phyloP scores from a whole-genome alignment of 768 basidiomycete genomes.

The Lepiota brunneoincarnata region DNA sequence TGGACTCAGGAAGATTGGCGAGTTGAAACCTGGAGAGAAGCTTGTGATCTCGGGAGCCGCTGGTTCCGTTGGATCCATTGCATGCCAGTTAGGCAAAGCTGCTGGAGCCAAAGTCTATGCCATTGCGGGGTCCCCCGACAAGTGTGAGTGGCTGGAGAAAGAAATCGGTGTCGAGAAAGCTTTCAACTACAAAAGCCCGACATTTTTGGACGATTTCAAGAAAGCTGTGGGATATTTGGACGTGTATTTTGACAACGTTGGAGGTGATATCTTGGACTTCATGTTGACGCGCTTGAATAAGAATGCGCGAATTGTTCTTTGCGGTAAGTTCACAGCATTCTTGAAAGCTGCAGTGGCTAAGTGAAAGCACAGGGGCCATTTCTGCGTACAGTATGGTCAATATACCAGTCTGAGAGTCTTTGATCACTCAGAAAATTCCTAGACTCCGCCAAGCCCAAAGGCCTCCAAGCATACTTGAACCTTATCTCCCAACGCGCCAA shows the following conservation, averaged over 20 bases:
- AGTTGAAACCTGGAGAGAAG: slow-evolving; percentile 81
- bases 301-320: slow-evolving; percentile 74
- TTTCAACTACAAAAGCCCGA: slow-evolving; percentile 82
- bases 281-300: slow-evolving; percentile 72
- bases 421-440: neutral
- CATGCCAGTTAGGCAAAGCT: slow-evolving; percentile 80
- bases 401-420: neutral
- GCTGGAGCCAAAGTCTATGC: slow-evolving; percentile 81
- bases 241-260: slow-evolving; percentile 84
- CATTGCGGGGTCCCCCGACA: slow-evolving; percentile 82
- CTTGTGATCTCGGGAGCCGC: slow-evolving; percentile 89
- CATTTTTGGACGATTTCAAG: slow-evolving; percentile 73
- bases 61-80: slow-evolving; percentile 83
- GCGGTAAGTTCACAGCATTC: slow-evolving; percentile 51
- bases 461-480: slow-evolving; percentile 62
- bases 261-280: slow-evolving; percentile 79
- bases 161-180: slow-evolving; percentile 82
- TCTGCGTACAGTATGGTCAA: slow-evolving; percentile 69
- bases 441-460: slow-evolving; percentile 62
- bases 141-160: slow-evolving; percentile 81
- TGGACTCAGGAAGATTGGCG: slow-evolving; percentile 76
- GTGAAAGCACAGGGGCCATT: slow-evolving; percentile 60
- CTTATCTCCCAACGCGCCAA: slow-evolving; percentile 77
- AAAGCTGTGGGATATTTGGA: slow-evolving; percentile 74
- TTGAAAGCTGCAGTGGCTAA: neutral